These are phyloP conservation scores for Moniliophthora roreri DNA, from an alignment of 1,284 basidiomycete species.

Conservation along the genomic window DNA sequence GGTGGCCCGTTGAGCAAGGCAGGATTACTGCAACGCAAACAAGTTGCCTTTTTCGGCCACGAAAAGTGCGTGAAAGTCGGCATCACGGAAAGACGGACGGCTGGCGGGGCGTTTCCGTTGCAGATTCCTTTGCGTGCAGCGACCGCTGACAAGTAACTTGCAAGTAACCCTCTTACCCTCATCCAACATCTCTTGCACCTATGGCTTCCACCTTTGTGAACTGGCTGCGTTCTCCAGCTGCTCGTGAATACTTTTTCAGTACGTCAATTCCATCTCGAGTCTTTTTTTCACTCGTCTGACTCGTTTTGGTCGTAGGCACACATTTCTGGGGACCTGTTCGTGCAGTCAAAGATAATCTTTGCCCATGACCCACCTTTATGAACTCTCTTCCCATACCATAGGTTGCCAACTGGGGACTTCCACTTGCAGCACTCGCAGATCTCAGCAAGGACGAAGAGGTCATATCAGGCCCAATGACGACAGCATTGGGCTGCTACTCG, in stretches of 20 bases:
- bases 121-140: not conserved
- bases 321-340: slow-evolving; percentile 95
- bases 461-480: slow-evolving; percentile 95
- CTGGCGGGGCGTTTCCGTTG: too few species aligned
- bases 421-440: slow-evolving; percentile 88
- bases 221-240: slow-evolving; percentile 88
- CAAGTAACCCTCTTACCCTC: slow-evolving; percentile 16
- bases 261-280: slow-evolving; percentile 31
- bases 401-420: slow-evolving; percentile 97
- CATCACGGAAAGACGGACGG: too few species aligned
- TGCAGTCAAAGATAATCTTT: slow-evolving; percentile 22
- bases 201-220: slow-evolving; percentile 83
- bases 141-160: not conserved
- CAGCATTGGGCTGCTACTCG: slow-evolving; percentile 89
- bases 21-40: too few species aligned
- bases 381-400: slow-evolving; percentile 32
- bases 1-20: too few species aligned
- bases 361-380: slow-evolving; percentile 16
- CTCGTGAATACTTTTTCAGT: slow-evolving; percentile 94
- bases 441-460: slow-evolving; percentile 91
- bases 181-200: not conserved
- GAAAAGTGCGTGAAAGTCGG: too few species aligned
- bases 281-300: slow-evolving; percentile 14
- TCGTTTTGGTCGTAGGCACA: slow-evolving; percentile 58
- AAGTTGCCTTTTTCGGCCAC: too few species aligned